phyloP scores from a whole-genome alignment of 768 basidiomycete genomes.

The Pleurotus citrinopileatus region DNA sequence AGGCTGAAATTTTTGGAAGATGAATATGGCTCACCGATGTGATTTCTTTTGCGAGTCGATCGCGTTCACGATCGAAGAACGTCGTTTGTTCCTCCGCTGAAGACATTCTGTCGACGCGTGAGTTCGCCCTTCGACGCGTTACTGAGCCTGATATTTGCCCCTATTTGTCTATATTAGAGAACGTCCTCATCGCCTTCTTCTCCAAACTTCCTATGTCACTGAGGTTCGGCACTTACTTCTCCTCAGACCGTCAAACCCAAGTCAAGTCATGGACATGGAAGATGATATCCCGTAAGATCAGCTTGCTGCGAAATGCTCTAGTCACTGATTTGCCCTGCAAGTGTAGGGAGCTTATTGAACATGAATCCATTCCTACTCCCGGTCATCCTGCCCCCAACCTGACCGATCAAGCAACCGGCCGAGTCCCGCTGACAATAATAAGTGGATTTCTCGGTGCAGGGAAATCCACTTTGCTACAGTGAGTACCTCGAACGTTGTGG shows the following conservation, averaged over 20 bases:
- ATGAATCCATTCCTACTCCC: slow-evolving; percentile 8
- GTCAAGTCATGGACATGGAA: slow-evolving; percentile 2
- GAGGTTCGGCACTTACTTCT: too few relatives aligned
- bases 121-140: too few relatives aligned
- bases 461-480: slow-evolving; percentile 90
- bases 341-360: slow-evolving; percentile 26
- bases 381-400: not conserved
- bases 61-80: slow-evolving; percentile 81
- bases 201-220: too few relatives aligned
- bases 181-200: too few relatives aligned
- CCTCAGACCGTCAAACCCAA: too few relatives aligned
- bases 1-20: not conserved
- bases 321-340: not conserved
- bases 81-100: slow-evolving; percentile 46
- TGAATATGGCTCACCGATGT: slow-evolving; percentile 56
- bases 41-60: slow-evolving; percentile 71
- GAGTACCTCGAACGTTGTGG: slow-evolving; percentile 19
- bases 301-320: not conserved
- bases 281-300: slow-evolving; percentile 5
- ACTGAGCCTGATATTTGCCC: too few relatives aligned
- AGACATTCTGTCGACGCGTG: slow-evolving; percentile 19
- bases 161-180: too few relatives aligned
- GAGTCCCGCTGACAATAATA: slow-evolving; percentile 89
- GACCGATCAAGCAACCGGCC: slow-evolving; percentile 8
- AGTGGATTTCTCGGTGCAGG: slow-evolving; percentile 95